Evolutionary conservation across 257 asterid genomes (phyloP), one percentile per base, ranked within the genome.

Genomic region (Solanum arcanum): DNA sequence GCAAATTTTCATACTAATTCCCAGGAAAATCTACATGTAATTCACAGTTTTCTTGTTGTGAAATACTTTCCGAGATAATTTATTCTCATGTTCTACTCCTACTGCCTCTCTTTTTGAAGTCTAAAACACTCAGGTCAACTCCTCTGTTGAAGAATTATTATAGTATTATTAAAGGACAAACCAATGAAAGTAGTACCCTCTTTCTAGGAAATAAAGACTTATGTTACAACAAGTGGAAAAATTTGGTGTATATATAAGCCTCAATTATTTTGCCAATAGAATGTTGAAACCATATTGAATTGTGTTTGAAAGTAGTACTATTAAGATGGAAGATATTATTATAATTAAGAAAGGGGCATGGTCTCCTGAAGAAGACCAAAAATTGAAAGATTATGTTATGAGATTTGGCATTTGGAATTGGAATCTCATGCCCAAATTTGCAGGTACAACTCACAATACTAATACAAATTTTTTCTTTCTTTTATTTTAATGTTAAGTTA

Each of bases 331-430:
- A n/a, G 23, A 33, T 21, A 18, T 70, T 21, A 18, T 70, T 31
- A 31, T 80, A 21, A 27, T 27, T 13, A 89, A 85, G 86, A 87
- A 75, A 76, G 88, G 89, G n/a, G 35, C 87, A 29, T 89, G 91
- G 91, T 83, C 84, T 69, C 62, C 46, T 16, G 88, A 87, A 11
- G 91, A 89, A 85, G 91, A 89, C 80, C 60, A 41, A 78, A 89
- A 85, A 20, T 47, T 89, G 75, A 82, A 47, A 5, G 13, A 85
- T 85, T 89, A 89, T 85, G 41, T 89, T 7, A 87, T 42, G 27
- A 68, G 60, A 86, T 87, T 33, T 85, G 91, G 91, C 29, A 89
- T 89, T 44, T 89, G 91, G 91, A 89, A 87, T 85, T 89, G 91
- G 91, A 84, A 52, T 29, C 83, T 37, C 59, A 87, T 89, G 90